phyloP scores from a whole-genome alignment of 106 monocot species.

The Posidonia australis region DNA sequence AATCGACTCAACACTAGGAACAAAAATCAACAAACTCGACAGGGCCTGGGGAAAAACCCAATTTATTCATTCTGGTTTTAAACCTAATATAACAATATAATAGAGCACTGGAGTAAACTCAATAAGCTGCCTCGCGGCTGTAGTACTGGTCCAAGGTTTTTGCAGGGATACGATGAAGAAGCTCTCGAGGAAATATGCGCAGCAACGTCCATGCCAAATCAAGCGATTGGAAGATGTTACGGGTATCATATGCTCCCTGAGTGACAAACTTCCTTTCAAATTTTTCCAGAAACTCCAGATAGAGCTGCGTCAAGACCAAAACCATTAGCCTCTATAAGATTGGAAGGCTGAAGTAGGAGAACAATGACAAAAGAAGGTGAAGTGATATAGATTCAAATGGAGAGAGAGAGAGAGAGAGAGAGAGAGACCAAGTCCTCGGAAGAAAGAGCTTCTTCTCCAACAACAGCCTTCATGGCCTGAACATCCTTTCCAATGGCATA shows the following conservation, averaged over 20 bases:
- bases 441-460: slow-evolving; percentile 97
- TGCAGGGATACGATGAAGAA: slow-evolving; percentile 95
- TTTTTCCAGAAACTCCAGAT: slow-evolving; percentile 91
- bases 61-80: no score
- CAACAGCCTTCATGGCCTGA: slow-evolving; percentile 98
- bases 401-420: slow-evolving; percentile 15
- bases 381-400: background rate
- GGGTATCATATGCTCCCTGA: slow-evolving; percentile 94
- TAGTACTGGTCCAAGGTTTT: slow-evolving; percentile 91
- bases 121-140: slow-evolving; percentile 30
- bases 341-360: background rate
- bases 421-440: slow-evolving; percentile 90
- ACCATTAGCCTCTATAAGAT: background rate
- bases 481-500: slow-evolving; percentile 99
- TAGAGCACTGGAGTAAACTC: background rate
- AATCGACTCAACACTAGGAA: no score
- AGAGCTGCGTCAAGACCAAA: slow-evolving; percentile 43
- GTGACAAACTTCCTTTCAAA: slow-evolving; percentile 89
- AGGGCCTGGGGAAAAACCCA: no score
- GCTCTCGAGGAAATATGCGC: slow-evolving; percentile 92
- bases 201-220: slow-evolving; percentile 72
- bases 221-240: slow-evolving; percentile 94
- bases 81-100: no score
- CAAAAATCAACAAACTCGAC: no score
- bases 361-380: background rate